Base-by-base conservation (phyloP, 1,284 basidiomycete genomes). In the Trichosporon sp. region DNA sequence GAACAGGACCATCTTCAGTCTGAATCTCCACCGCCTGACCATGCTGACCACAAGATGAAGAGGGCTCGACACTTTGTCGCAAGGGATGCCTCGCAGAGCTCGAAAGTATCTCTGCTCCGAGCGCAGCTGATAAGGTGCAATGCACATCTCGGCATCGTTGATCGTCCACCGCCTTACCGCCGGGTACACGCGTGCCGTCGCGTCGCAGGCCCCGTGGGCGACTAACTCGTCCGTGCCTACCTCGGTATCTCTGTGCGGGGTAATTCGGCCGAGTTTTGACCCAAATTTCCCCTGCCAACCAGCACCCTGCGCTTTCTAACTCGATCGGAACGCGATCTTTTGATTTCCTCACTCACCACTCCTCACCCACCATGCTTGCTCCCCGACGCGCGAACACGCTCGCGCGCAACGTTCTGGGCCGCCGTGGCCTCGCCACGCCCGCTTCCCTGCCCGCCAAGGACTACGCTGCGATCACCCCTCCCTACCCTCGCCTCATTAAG, bases 381-480 rank as follows among this genome's bases (percentile, higher is more conserved):
- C 62, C 60, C 29, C 52, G 65, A 52, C 59, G 65, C 40, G 65
- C 65, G 29, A 36, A 62, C 32, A 62, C 64, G 44, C 46, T 66
- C 49, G 62, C 62, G 23, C 60, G 40, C 54, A 32, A 19, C 49
- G 49, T 61, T 19, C n/a, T 60, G 19, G 65, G 62, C 44, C 61
- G 59, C 33, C 66, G 78, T 32, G 70, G 69, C n/a, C 69, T 81
- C 36, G 79, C 79, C 9, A 81, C 79, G 56, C 75, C 76, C 32
- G 63, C 74, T 3, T 59, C 72, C 7, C 70, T 80, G 10, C 74
- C 78, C 19, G 67, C 71, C 64, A 80, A 80, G 68, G 78, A 80
- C 69, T 81, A 78, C 70, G 80, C 85, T 31, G 89, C 89, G 4
- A 90, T 95, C 71, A 93, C 88, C 10, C 96, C 96, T 29, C 94